Evolutionary conservation across 768 basidiomycete genomes (phyloP).

Genomic region (Mycena maculata): DNA sequence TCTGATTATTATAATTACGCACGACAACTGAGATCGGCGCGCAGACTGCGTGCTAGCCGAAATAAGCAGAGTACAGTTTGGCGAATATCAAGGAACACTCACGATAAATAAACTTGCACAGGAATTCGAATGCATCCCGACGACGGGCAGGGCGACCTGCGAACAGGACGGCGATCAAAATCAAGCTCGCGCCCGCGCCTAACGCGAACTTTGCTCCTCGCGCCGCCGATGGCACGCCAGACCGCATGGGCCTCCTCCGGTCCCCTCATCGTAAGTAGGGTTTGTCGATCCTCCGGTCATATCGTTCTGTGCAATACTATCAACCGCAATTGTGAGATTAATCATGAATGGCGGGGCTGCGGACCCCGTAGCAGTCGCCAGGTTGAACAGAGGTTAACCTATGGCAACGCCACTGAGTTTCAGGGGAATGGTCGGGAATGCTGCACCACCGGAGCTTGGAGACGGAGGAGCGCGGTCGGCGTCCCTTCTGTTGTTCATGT

Average conservation of each 20-base stretch:
- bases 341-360: conserved; percentile 3
- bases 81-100: not conserved
- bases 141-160: not conserved
- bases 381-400: too few relatives aligned
- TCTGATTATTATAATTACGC: not conserved
- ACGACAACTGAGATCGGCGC: not conserved
- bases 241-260: not conserved
- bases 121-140: not conserved
- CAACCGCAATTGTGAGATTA: not conserved
- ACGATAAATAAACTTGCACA: too few relatives aligned
- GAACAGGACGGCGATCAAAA: conserved; percentile 15
- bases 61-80: not conserved
- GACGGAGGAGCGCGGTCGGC: too few relatives aligned
- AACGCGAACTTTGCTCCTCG: conserved; percentile 4
- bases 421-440: too few relatives aligned
- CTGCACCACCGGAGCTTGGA: too few relatives aligned
- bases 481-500: too few relatives aligned
- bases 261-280: not conserved
- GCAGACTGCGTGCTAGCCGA: not conserved
- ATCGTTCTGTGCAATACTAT: not conserved
- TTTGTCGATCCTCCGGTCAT: not conserved
- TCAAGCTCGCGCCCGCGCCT: conserved; percentile 10
- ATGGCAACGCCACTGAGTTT: too few relatives aligned
- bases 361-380: too few relatives aligned
- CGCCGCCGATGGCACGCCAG: not conserved